Conservation (phyloP, 2,329 filamentous ascomycete genomes). For the Aspergillus latus region DNA sequence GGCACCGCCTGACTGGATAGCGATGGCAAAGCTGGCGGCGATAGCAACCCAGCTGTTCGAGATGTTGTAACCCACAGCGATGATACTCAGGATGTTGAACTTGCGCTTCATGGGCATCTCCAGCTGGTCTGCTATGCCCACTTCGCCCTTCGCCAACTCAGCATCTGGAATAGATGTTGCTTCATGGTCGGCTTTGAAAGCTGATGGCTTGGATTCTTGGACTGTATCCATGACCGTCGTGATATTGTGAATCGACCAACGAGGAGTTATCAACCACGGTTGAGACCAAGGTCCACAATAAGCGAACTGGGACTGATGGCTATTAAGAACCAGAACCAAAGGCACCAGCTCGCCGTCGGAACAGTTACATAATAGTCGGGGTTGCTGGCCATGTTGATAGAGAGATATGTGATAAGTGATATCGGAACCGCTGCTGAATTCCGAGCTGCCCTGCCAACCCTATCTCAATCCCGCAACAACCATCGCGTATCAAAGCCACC, state of each 20-base stretch:
- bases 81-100: constrained; percentile 26
- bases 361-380: constrained; percentile 10
- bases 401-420: constrained; percentile 14
- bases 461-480: constrained; percentile 1
- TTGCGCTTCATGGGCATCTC: constrained; percentile 25
- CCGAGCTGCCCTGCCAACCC: constrained; percentile 12
- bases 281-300: background rate
- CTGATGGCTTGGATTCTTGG: constrained; percentile 8
- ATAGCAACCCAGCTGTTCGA: constrained; percentile 29
- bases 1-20: constrained; percentile 24
- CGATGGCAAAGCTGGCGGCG: constrained; percentile 26
- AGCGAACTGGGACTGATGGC: background rate
- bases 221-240: constrained; percentile 14
- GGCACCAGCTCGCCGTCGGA: background rate
- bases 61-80: constrained; percentile 27
- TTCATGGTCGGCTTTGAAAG: constrained; percentile 11
- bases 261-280: background rate
- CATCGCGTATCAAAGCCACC: background rate
- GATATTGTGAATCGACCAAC: background rate
- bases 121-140: constrained; percentile 19
- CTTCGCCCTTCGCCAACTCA: constrained; percentile 24
- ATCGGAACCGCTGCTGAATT: constrained; percentile 21
- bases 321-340: constrained; percentile 3
- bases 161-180: constrained; percentile 10
- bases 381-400: constrained; percentile 6